Conservation (phyloP, 169 alveolate genomes). For the Eimeria falciformis region DNA sequence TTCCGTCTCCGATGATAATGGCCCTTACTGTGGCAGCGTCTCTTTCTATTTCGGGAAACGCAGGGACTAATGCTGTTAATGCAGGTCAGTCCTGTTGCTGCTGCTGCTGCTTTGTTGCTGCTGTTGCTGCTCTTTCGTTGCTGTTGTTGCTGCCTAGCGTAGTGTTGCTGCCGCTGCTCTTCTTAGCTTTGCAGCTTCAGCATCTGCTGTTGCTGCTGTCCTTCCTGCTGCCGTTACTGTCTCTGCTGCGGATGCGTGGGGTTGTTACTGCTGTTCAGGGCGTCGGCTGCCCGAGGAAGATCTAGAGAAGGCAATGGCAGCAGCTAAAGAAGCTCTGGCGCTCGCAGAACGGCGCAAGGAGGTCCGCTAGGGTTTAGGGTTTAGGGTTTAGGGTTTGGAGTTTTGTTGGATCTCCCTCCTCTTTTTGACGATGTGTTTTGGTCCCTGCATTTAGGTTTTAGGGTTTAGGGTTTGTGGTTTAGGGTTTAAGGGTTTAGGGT, state of each 20-base stretch:
- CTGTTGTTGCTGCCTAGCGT: neutral
- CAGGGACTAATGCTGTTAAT: neutral
- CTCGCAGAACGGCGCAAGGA: slow-evolving; percentile 76
- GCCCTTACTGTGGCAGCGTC: neutral
- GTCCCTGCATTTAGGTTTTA: neutral
- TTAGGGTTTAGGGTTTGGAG: slow-evolving; percentile 36
- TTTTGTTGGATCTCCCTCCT: neutral
- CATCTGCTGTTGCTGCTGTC: neutral
- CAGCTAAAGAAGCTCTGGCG: slow-evolving; percentile 68
- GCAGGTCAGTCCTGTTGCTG: neutral
- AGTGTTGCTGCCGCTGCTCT: neutral
- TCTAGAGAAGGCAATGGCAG: slow-evolving; percentile 48
- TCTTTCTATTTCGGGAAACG: neutral
- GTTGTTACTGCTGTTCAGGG: slow-evolving; percentile 1
- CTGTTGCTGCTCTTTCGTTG: neutral
- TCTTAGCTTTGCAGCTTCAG: neutral
- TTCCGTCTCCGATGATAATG: slow-evolving; percentile 56
- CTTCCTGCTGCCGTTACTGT: neutral
- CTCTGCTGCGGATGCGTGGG: neutral
- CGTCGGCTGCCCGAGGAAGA: slow-evolving; percentile 68
- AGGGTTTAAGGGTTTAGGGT: slow-evolving; percentile 21
- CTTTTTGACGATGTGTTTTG: neutral
- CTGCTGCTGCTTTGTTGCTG: neutral
- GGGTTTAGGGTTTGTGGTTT: slow-evolving; percentile 23
- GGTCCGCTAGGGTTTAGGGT: slow-evolving; percentile 38